Base-by-base conservation (phyloP, 2,329 filamentous ascomycete species). In the Penicillium concentricum region DNA sequence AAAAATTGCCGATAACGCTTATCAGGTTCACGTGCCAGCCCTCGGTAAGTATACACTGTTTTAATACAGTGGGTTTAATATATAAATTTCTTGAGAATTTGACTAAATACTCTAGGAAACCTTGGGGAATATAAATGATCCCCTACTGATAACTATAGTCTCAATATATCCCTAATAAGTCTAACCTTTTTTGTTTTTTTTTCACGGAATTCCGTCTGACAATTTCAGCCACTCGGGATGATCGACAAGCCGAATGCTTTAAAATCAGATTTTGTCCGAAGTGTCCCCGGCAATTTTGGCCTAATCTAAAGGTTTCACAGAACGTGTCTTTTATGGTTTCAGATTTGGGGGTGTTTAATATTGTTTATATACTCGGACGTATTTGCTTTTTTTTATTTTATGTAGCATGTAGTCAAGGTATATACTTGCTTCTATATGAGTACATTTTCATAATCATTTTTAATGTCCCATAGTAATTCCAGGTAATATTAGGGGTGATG, bases 1-100 rank as follows among this genome's bases (percentile, higher is more conserved):
- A 43, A 56, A 54, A 56, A 41, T 20, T 39, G 39, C 42, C 15
- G 49, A 51, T 51, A 51, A 51, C 28, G 49, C 34, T 43, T 46
- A 35, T 47, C 18, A 24, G 10, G 18, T 44, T 43, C 48, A 51
- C 48, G 48, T 51, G 48, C 48, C 5, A 34, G 28, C 26, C 28
- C 28, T 50, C 35, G 34, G 34, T 20, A 38, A 16, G 13, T 15
- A 32, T 15, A 10, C 1, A 26, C 5, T 26, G 28, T 16, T 35
- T 35, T 35, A 35, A 39, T 12, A 5, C 12, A 13, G 12, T 15
- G 5, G 30, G 12, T 35, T 35, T 35, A 35, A 41, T 15, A 12
- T 39, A 20, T 7, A 8, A 8, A n/a, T 18, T 30, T 12, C 28
- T 30, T 30, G 28, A n/a, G 28, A 32, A 12, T 32, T 32, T 13